phyloP scores from a whole-genome alignment of 1,284 basidiomycete species.

The Heterobasidion occidentale region DNA sequence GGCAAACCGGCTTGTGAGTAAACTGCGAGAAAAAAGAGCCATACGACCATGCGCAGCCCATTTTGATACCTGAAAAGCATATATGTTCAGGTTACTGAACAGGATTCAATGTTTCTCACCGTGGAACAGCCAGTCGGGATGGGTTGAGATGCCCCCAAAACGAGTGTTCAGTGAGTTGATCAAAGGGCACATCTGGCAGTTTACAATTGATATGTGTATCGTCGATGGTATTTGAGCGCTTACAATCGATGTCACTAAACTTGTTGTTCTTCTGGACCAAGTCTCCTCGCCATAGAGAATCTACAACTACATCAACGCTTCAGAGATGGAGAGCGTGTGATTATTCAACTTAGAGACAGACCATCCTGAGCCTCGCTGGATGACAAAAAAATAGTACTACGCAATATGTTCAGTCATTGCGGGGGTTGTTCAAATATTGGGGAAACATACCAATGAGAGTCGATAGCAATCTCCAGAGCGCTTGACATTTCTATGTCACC shows the following conservation, averaged over 20 bases:
- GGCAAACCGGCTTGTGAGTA: constrained; percentile 78
- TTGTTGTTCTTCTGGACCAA: constrained; percentile 73
- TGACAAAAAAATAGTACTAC: constrained; percentile 76
- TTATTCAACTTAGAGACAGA: constrained; percentile 19
- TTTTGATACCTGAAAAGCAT: constrained; percentile 57
- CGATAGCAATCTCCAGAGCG: constrained; percentile 78
- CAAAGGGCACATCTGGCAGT: constrained; percentile 50
- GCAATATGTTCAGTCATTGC: constrained; percentile 4
- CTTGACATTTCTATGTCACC: constrained; percentile 72
- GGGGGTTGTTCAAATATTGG: not conserved
- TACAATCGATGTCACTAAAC: constrained; percentile 64
- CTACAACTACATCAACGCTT: constrained; percentile 40
- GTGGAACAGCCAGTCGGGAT: constrained; percentile 78
- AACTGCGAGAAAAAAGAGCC: constrained; percentile 78
- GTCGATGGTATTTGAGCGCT: constrained; percentile 10
- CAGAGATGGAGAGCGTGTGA: not conserved
- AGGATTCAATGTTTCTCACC: constrained; percentile 31
- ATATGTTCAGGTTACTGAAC: not conserved
- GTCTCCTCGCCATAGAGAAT: constrained; percentile 74
- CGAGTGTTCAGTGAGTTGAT: constrained; percentile 37
- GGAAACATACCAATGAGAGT: constrained; percentile 63
- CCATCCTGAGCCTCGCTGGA: constrained; percentile 83
- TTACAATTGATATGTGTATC: not conserved
- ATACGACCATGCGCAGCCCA: constrained; percentile 66
- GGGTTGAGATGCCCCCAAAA: constrained; percentile 74